Conservation (phyloP, 805 yeast genomes). For the Middelhovenomyces tepae region DNA sequence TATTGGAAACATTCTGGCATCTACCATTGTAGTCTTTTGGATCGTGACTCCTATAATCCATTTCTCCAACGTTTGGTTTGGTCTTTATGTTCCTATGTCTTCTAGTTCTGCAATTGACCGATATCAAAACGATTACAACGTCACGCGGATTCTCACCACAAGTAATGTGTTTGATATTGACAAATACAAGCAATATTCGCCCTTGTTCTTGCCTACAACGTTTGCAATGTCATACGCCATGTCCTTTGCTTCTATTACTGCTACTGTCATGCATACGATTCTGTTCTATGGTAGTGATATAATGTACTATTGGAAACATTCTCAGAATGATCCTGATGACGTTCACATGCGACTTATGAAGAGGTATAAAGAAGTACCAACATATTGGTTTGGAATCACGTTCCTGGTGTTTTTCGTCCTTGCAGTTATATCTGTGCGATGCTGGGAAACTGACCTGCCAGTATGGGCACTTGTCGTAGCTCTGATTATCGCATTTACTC, state of each 20-base stretch:
- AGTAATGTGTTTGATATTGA: conserved; percentile 34
- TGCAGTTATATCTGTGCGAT: conserved; percentile 33
- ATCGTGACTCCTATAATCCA: conserved; percentile 45
- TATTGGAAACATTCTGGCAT: conserved; percentile 35
- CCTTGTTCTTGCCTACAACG: conserved; percentile 51
- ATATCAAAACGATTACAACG: conserved; percentile 42
- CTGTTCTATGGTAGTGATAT: conserved; percentile 52
- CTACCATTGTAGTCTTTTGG: conserved; percentile 45
- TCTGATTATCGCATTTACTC: conserved; percentile 40
- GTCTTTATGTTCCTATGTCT: conserved; percentile 51
- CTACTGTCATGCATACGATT: conserved; percentile 49
- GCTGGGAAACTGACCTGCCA: conserved; percentile 42
- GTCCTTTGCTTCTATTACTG: conserved; percentile 54
- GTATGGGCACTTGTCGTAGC: conserved; percentile 55
- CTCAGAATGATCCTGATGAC: conserved; percentile 37
- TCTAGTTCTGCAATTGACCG: conserved; percentile 42
- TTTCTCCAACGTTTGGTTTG: conserved; percentile 48
- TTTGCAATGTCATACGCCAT: conserved; percentile 53
- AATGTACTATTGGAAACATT: conserved; percentile 37
- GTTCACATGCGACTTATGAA: conserved; percentile 50
- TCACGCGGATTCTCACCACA: conserved; percentile 39
- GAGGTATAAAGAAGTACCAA: conserved; percentile 52
- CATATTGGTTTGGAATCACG: conserved; percentile 48
- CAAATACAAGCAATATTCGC: conserved; percentile 51
- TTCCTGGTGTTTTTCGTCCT: conserved; percentile 39